A percentile compares a stretch with the other conserved stretches of the same genome.
Evolutionary conservation across 192 early-diverging fungal genomes (phyloP).

Genomic region (Linnemannia hyalina): DNA sequence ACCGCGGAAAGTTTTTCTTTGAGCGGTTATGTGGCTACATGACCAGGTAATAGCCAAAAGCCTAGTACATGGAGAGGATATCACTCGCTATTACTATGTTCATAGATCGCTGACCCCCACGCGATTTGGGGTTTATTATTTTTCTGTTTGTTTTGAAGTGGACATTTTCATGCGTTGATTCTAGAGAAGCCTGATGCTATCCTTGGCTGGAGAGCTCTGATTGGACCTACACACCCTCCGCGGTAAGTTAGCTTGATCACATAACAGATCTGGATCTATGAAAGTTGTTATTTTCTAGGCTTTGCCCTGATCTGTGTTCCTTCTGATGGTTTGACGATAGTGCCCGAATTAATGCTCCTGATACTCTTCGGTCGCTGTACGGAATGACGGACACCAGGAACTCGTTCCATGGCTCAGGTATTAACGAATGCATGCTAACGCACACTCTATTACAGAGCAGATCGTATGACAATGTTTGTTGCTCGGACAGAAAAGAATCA

Average conservation of each 20-base stretch:
- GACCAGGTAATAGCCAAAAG: slow-evolving; percentile 64
- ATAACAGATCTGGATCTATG: neutral
- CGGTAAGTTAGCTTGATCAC: slow-evolving; percentile 52
- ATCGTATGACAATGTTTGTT: neutral
- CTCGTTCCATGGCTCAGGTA: slow-evolving; percentile 83
- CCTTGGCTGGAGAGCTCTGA: slow-evolving; percentile 69
- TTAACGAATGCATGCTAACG: neutral
- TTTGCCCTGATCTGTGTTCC: neutral
- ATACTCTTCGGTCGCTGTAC: slow-evolving; percentile 70
- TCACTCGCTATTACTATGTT: neutral
- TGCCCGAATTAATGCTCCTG: slow-evolving; percentile 67
- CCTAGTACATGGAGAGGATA: neutral
- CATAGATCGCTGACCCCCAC: neutral
- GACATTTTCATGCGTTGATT: slow-evolving; percentile 72
- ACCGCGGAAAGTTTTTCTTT: slow-evolving; percentile 77
- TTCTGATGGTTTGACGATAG: slow-evolving; percentile 27
- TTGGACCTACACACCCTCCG: slow-evolving; percentile 77
- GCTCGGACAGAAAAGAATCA: neutral
- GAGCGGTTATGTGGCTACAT: slow-evolving; percentile 79
- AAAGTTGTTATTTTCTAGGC: neutral
- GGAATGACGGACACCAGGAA: slow-evolving; percentile 83
- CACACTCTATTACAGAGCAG: neutral
- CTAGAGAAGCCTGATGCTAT: slow-evolving; percentile 72
- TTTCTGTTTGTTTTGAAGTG: slow-evolving; percentile 46
- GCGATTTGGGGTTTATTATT: neutral